Percentiles rank a stretch among this genome's conserved stretches.
phyloP scores from a whole-genome alignment of 1,139 yeast genomes.

The Spathaspora sp. region DNA sequence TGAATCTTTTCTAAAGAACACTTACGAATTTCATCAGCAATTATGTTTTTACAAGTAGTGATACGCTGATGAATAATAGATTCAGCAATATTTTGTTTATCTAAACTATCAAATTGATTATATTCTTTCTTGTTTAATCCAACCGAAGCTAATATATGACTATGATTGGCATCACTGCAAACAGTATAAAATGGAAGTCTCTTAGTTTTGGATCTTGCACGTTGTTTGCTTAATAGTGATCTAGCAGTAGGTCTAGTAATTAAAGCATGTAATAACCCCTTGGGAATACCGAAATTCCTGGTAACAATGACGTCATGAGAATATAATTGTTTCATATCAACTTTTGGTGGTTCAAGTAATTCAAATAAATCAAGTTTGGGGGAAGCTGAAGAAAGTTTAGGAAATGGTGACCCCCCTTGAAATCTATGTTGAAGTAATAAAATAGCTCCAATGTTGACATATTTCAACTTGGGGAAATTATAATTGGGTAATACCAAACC shows the following conservation, averaged over 20 bases:
- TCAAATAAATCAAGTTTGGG: constrained; percentile 10
- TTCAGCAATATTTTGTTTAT: constrained; percentile 20
- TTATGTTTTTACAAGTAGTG: constrained; percentile 19
- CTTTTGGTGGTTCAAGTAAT: constrained; percentile 20
- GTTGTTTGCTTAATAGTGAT: constrained; percentile 38
- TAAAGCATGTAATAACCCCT: constrained; percentile 13
- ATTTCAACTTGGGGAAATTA: constrained; percentile 14
- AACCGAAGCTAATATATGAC: constrained; percentile 30
- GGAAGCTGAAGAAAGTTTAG: constrained; percentile 2
- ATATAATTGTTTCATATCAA: constrained; percentile 14
- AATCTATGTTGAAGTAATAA: constrained; percentile 19
- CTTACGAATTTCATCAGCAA: constrained; percentile 25
- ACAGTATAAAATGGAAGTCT: constrained; percentile 49
- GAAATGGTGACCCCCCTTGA: constrained; percentile 9
- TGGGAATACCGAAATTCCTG: constrained; percentile 11
- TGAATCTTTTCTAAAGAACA: constrained; percentile 57
- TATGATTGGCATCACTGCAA: constrained; percentile 52
- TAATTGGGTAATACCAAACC: constrained; percentile 4
- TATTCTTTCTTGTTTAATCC: constrained; percentile 23
- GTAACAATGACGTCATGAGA: constrained; percentile 12
- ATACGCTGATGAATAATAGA: constrained; percentile 20
- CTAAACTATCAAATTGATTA: constrained; percentile 8
- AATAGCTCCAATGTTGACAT: constrained; percentile 20
- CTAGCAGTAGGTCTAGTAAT: constrained; percentile 30
- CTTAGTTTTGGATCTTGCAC: constrained; percentile 35